These are phyloP conservation scores for Cyberlindnera americana DNA, from an alignment of 805 yeast genomes.

Conservation along the genomic window DNA sequence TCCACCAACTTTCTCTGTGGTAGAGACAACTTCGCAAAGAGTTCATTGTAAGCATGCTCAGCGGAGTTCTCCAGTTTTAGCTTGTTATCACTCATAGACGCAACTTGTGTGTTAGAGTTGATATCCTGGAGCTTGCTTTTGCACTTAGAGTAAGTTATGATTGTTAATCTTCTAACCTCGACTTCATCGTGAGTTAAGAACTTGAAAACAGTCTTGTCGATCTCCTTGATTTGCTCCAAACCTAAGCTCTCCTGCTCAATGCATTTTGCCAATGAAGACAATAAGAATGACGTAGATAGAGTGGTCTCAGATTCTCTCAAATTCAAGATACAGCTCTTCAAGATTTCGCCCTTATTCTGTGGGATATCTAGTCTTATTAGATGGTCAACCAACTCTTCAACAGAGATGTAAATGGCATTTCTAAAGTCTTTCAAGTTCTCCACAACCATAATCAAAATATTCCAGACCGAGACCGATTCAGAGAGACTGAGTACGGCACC, in stretches of 20 bases:
- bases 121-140: slow-evolving; percentile 21
- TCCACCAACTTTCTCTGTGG: slow-evolving; percentile 47
- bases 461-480: slow-evolving; percentile 18
- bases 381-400: slow-evolving; percentile 27
- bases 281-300: slow-evolving; percentile 18
- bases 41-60: slow-evolving; percentile 26
- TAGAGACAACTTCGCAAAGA: slow-evolving; percentile 36
- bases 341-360: slow-evolving; percentile 8
- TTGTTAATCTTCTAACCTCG: slow-evolving; percentile 27
- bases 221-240: slow-evolving; percentile 19
- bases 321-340: slow-evolving; percentile 14
- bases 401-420: slow-evolving; percentile 24
- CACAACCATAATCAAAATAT: slow-evolving; percentile 22
- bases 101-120: slow-evolving; percentile 9
- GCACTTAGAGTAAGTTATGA: slow-evolving; percentile 26
- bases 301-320: slow-evolving; percentile 11
- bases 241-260: slow-evolving; percentile 18
- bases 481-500: slow-evolving; percentile 8
- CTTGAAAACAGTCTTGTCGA: slow-evolving; percentile 19
- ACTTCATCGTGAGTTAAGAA: slow-evolving; percentile 22
- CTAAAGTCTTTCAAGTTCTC: slow-evolving; percentile 24
- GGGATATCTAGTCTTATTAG: slow-evolving; percentile 12
- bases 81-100: slow-evolving; percentile 24
- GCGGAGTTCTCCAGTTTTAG: slow-evolving; percentile 21
- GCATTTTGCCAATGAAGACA: slow-evolving; percentile 20